Percentiles rank a stretch among this genome's conserved stretches.
These are phyloP conservation scores for Stereocaulon alpinum DNA, from an alignment of 495 filamentous ascomycete genomes.

Conservation along the genomic window DNA sequence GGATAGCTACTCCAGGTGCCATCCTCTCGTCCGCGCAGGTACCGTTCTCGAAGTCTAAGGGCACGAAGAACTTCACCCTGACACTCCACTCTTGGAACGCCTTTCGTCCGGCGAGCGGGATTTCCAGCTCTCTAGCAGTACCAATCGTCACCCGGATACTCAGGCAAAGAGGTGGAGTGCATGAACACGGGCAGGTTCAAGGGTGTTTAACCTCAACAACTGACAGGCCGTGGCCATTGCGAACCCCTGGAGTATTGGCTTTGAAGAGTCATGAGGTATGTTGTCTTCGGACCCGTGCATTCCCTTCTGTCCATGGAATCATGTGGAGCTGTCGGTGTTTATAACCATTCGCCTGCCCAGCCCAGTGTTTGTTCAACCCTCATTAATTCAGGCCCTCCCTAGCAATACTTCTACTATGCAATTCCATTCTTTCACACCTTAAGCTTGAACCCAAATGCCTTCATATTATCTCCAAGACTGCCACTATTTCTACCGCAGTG, in stretches of 20 bases:
- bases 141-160: too few species aligned
- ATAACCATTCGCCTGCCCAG: neutral
- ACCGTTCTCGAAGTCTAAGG: neutral
- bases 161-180: neutral
- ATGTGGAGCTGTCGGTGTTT: neutral
- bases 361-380: neutral
- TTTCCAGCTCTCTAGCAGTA: too few species aligned
- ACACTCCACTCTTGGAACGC: neutral
- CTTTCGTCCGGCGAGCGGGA: constrained; percentile 7
- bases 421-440: neutral
- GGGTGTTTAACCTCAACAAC: neutral
- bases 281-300: neutral
- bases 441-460: constrained; percentile 48
- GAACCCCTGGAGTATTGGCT: neutral
- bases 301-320: neutral
- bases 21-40: constrained; percentile 8
- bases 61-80: neutral
- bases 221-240: too few species aligned
- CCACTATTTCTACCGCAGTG: constrained; percentile 85
- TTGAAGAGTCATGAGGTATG: constrained; percentile 9
- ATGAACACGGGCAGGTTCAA: neutral
- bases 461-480: constrained; percentile 76
- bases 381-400: neutral
- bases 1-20: neutral
- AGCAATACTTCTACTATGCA: neutral